phyloP scores from a whole-genome alignment of 345 rosid species.

The Passiflora organensis region DNA sequence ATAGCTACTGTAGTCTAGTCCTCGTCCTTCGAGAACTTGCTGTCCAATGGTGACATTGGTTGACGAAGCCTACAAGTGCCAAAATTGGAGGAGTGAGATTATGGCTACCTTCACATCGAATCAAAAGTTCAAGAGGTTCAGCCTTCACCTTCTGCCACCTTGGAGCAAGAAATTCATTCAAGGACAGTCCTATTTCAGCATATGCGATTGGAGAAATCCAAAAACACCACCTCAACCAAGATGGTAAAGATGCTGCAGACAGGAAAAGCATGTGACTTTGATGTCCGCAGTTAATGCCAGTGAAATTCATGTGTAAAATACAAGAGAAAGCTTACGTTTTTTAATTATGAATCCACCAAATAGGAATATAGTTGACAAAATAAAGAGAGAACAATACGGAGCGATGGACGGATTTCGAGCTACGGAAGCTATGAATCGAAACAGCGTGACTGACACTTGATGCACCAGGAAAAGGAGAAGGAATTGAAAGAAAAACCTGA shows the following conservation, averaged over 20 bases:
- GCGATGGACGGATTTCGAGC: constrained; percentile 31
- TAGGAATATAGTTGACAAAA: constrained; percentile 15
- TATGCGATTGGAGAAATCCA: constrained; percentile 50
- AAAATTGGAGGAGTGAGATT: too few relatives aligned
- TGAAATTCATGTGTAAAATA: not conserved
- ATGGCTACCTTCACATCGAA: not conserved
- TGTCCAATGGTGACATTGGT: constrained; percentile 32
- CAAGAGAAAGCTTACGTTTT: constrained; percentile 24
- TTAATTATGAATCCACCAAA: constrained; percentile 48
- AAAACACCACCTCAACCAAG: constrained; percentile 46
- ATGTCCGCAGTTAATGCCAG: not conserved
- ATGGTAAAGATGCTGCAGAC: constrained; percentile 41
- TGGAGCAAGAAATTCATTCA: constrained; percentile 51
- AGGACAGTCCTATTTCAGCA: constrained; percentile 36
- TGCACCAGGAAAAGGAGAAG: constrained; percentile 41
- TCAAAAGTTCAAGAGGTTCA: not conserved
- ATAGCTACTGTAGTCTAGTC: constrained; percentile 25
- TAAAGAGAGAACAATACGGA: constrained; percentile 18
- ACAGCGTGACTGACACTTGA: constrained; percentile 38
- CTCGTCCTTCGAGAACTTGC: constrained; percentile 21
- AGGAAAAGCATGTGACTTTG: not conserved
- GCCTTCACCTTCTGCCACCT: constrained; percentile 48
- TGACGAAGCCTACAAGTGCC: constrained; percentile 35
- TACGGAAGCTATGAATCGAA: constrained; percentile 40
- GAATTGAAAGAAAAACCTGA: constrained; percentile 43